Percentiles rank a stretch among this genome's conserved stretches.
phyloP scores from a whole-genome alignment of 495 filamentous ascomycete species.

The Aspergillus affinis region DNA sequence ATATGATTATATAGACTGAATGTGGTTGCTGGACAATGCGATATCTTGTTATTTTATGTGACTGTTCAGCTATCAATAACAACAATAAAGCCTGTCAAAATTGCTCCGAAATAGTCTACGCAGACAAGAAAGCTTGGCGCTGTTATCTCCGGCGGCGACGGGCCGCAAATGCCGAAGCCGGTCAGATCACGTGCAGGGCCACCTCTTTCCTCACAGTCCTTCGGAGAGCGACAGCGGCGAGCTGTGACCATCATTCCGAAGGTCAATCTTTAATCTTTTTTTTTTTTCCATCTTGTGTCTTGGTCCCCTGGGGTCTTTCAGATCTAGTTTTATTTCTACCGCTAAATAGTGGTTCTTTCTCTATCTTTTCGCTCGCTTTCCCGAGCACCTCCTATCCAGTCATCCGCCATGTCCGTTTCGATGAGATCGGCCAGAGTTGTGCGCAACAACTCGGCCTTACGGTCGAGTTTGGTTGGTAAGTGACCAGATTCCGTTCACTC shows the following conservation, averaged over 20 bases:
- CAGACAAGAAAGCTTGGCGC: background rate
- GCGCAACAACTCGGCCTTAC: constrained; percentile 39
- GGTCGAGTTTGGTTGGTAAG: constrained; percentile 35
- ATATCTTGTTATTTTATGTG: background rate
- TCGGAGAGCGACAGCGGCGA: constrained; percentile 15
- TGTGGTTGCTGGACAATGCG: background rate
- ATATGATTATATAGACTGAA: background rate
- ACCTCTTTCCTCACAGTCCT: constrained; percentile 16
- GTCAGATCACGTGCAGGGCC: constrained; percentile 30
- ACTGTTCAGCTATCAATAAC: background rate
- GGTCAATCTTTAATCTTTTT: constrained; percentile 1
- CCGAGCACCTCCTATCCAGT: constrained; percentile 30
- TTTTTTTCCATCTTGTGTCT: constrained; percentile 8
- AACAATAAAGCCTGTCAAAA: background rate
- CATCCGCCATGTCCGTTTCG: constrained; percentile 44
- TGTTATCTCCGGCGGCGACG: constrained; percentile 13
- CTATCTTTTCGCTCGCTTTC: constrained; percentile 26
- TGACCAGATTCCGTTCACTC: background rate
- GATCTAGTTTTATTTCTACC: background rate
- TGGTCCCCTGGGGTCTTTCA: background rate
- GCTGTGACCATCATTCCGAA: constrained; percentile 19
- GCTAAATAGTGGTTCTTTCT: constrained; percentile 26
- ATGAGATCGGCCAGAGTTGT: constrained; percentile 46
- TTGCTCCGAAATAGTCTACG: background rate
- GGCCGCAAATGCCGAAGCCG: constrained; percentile 28